Conservation (phyloP, 2,329 filamentous ascomycete species). For the Hymenoscyphus infarciens region DNA sequence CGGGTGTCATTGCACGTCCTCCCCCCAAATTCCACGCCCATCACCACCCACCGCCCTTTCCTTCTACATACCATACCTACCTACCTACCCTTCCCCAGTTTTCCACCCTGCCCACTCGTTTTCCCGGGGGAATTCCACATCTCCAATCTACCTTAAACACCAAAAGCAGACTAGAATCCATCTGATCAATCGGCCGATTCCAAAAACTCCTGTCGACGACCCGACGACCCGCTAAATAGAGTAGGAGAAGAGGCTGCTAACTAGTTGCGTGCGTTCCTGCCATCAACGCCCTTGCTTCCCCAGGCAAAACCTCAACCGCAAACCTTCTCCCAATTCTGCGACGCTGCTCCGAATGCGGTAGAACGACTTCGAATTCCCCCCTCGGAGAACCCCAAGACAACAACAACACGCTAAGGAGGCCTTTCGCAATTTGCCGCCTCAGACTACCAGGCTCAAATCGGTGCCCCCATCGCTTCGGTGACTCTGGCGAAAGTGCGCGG, state of each 20-base stretch:
- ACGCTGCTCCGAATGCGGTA: slow-evolving; percentile 21
- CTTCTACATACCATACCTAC: slow-evolving; percentile 4
- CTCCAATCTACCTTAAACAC: not conserved
- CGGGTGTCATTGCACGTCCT: not conserved
- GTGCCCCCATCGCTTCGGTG: slow-evolving; percentile 13
- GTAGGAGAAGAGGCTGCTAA: slow-evolving; percentile 10
- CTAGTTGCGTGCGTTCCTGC: slow-evolving; percentile 30
- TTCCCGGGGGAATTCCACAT: slow-evolving; percentile 17
- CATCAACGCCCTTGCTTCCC: slow-evolving; percentile 27
- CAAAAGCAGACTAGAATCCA: not conserved
- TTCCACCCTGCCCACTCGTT: slow-evolving; percentile 16
- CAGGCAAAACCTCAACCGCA: slow-evolving; percentile 24
- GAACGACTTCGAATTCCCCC: slow-evolving; percentile 21
- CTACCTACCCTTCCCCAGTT: not conserved
- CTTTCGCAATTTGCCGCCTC: slow-evolving; percentile 22
- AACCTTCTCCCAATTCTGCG: slow-evolving; percentile 10
- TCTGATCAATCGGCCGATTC: not conserved
- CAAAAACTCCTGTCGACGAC: not conserved
- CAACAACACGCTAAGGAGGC: slow-evolving; percentile 20
- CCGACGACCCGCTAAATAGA: not conserved
- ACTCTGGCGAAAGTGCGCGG: slow-evolving; percentile 22
- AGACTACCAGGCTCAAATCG: not conserved
- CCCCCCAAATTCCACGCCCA: not conserved
- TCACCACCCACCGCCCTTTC: slow-evolving; percentile 8
- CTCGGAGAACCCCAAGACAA: slow-evolving; percentile 16